These are phyloP conservation scores for Euphorbia tirucalli DNA, from an alignment of 345 rosid species.

Conservation along the genomic window DNA sequence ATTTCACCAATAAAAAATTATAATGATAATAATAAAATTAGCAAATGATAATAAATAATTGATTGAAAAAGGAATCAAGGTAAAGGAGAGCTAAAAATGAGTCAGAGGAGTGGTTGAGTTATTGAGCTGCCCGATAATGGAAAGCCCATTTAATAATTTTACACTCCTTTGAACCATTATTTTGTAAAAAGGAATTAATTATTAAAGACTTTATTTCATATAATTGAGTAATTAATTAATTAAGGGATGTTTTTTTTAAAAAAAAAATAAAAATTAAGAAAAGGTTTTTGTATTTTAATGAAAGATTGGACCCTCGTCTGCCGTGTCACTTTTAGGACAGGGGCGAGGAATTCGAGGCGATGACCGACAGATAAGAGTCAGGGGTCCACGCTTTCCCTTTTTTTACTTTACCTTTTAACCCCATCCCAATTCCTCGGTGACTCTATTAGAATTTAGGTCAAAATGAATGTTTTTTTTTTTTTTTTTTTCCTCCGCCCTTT, in stretches of 20 bases:
- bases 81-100: conserved; percentile 46
- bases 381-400: conserved; percentile 45
- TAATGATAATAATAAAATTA: background rate
- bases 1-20: background rate
- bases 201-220: too few species aligned
- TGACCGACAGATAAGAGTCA: conserved; percentile 48
- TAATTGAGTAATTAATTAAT: background rate
- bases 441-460: conserved; percentile 37
- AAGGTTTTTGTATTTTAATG: conserved; percentile 9
- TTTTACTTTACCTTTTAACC: conserved; percentile 17
- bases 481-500: background rate
- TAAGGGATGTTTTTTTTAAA: too few species aligned
- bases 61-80: conserved; percentile 65
- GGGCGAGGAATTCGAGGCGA: conserved; percentile 49
- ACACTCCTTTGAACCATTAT: conserved; percentile 7
- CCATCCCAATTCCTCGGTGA: conserved; percentile 27
- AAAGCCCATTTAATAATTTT: conserved; percentile 41
- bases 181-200: background rate
- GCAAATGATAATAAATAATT: conserved; percentile 34
- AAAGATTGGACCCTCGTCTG: conserved; percentile 43
- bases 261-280: too few species aligned
- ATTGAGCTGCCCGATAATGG: conserved; percentile 51
- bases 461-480: conserved; percentile 15
- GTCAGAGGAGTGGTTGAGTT: conserved; percentile 87
- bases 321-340: conserved; percentile 46